Base-by-base conservation (phyloP, 2,329 filamentous ascomycete genomes). In the Bertia moriformis region DNA sequence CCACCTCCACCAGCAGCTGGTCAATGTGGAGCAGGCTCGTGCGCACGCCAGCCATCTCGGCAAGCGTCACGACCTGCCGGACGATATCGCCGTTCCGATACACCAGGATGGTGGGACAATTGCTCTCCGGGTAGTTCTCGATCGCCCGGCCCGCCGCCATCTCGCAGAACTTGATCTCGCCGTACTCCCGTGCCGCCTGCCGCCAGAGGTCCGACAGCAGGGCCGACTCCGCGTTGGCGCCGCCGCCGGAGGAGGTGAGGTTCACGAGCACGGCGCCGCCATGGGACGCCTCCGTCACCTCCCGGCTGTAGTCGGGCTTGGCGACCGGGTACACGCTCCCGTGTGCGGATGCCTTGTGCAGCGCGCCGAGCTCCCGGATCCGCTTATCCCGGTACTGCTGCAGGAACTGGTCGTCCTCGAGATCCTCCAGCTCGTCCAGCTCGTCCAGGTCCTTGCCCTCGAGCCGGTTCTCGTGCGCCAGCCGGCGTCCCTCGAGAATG, bases 111-210 rank as follows among this genome's bases (percentile, higher is more conserved):
- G 91, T 98, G 2, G 91, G 91, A 42, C 87, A 94, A 57, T 98
- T 98, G 41, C 73, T 72, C 51, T 96, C 91, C 2, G 91, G 91
- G 58, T 98, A 98, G 30, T 86, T 86, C 57, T 96, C 91, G 49
- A 98, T 95, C 42, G 91, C 94, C 62, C 95, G 76, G 53, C 86
- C 79, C 4, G 80, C 91, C 48, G 80, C 74, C 48, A 98, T 96
- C 62, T 96, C 85, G 57, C 89, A 96, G 60, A 98, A 98, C 62
- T 98, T 98, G 57, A 98, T 67, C 46, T 98, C 89, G 15, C 87
- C 86, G 53, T 87, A 98, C 51, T 89, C 86, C 43, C 61, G 63
- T 1, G 91, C 89, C 30, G 91, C 71, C 51, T 87, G 77, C 24
- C 80, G 70, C 88, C 89, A 98, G 15, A 95, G 66, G 53, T 93